Evolutionary conservation across 164 flowering plant species (phyloP), one percentile per base, ranked within the genome.

Genomic region (Stephania cephalantha): DNA sequence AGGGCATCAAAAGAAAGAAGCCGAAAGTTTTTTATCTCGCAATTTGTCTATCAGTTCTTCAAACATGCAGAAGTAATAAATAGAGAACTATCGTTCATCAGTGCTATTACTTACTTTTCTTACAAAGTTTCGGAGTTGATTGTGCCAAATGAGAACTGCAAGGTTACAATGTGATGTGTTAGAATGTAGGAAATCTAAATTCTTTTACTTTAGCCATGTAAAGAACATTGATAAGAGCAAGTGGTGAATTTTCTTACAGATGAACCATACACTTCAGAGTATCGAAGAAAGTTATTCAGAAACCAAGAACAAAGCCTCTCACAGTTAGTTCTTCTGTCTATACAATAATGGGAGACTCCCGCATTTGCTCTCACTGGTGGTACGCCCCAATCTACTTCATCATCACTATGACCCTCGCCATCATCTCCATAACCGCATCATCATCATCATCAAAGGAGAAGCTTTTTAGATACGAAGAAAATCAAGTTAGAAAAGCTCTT

Each of bases 251-350:
- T 5, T 74, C 93, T 78, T 82, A 92, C 97, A 87, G 83, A 78
- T 70, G 97, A 88, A 52, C 97, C 99, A 82, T 95, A 95, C 70
- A 95, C 94, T 82, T 95, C 99, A 68, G 97, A 50, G 99, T 95
- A 76, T 95, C 97, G 50, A 93, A 80, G 72, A 91, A 88, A 20
- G 90, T 90, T 73, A 95, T 89, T 66, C 97, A 73, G 81, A 48
- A 76, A 91, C 99, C 42, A 95, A n/a, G n/a, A n/a, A n/a, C n/a
- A n/a, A n/a, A n/a, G n/a, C n/a, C n/a, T n/a, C n/a, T n/a, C n/a
- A n/a, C n/a, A n/a, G n/a, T n/a, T n/a, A n/a, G n/a, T n/a, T n/a
- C n/a, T n/a, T n/a, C n/a, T n/a, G n/a, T n/a, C n/a, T n/a, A n/a
- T n/a, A n/a, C n/a, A n/a, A n/a, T n/a, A n/a, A n/a, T n/a, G n/a